phyloP scores from a whole-genome alignment of 164 flowering plant species.

The Piper betle region DNA sequence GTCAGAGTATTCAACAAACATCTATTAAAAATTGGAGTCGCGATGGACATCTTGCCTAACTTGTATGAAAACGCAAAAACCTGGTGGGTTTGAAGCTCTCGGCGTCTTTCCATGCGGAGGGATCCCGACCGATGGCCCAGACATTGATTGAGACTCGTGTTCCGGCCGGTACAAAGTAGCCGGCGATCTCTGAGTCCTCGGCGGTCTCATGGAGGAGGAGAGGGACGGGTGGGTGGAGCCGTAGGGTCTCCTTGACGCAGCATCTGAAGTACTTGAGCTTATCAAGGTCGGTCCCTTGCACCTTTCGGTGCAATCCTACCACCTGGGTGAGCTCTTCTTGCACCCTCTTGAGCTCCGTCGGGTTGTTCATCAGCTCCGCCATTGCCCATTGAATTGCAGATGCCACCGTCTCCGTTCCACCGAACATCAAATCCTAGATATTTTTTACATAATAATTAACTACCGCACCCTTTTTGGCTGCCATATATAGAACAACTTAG shows the following conservation, averaged over 20 bases:
- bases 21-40: too few species aligned
- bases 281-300: conserved; percentile 56
- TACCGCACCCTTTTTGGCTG: too few species aligned
- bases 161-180: conserved; percentile 47
- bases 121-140: conserved; percentile 59
- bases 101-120: conserved; percentile 50
- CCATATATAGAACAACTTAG: background rate
- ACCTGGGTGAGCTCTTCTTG: conserved; percentile 53
- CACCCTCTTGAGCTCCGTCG: conserved; percentile 42
- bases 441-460: too few species aligned
- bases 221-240: conserved; percentile 87
- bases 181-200: conserved; percentile 45
- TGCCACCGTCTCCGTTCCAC: conserved; percentile 84
- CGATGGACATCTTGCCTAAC: too few species aligned
- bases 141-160: conserved; percentile 58
- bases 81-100: conserved; percentile 40
- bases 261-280: conserved; percentile 48
- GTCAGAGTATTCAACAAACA: too few species aligned
- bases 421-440: conserved; percentile 77
- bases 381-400: conserved; percentile 85
- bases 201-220: conserved; percentile 73
- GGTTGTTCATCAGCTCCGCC: conserved; percentile 57
- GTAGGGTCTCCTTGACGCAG: conserved; percentile 45
- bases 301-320: conserved; percentile 43
- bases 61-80: conserved; percentile 30